Evolutionary conservation across 2,329 filamentous ascomycete genomes (phyloP), one percentile per base, ranked within the genome.

Genomic region (Xylaria sp.): DNA sequence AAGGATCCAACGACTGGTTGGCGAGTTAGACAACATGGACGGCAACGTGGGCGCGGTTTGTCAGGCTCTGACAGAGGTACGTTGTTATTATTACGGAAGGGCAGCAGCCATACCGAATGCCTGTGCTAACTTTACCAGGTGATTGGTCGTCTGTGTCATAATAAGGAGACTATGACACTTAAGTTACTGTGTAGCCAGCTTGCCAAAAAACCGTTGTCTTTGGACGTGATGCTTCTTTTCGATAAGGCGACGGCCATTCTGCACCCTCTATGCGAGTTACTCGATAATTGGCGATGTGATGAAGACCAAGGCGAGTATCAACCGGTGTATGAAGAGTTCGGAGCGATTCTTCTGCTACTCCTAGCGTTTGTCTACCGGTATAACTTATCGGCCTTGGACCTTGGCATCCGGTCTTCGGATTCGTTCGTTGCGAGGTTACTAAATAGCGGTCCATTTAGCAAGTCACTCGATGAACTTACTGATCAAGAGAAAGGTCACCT

Each of bases 41-140:
- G 93, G 93, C 1, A 97, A 97, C 70, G 91, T 91, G 2, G 91
- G 90, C 2, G 91, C 91, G 2, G 90, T 95, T 17, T 89, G 89
- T 46, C 86, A 88, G 56, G 92, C 92, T 2, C 77, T 92, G 41
- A 83, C 86, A 38, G 88, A 91, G 76, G 87, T 88, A 69, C 63
- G 78, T 68, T 21, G 21, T 21, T 18, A n/a, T n/a, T n/a, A n/a
- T n/a, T n/a, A n/a, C n/a, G 39, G 54, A 29, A 18, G 11, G 2
- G 2, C 7, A 22, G 7, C 7, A 7, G 37, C 24, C 11, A 5
- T 7, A 9, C 4, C 37, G 34, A 17, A 24, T 2, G 7, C 9
- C 3, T 19, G 44, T 52, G 18, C 44, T 54, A 52, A 37, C 18
- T 7, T 41, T 5, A 3, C 11, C 34, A 89, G 86, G 80, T 90